These are phyloP conservation scores for Flaveria floridana DNA, from an alignment of 140 eudicot species.

Conservation along the genomic window DNA sequence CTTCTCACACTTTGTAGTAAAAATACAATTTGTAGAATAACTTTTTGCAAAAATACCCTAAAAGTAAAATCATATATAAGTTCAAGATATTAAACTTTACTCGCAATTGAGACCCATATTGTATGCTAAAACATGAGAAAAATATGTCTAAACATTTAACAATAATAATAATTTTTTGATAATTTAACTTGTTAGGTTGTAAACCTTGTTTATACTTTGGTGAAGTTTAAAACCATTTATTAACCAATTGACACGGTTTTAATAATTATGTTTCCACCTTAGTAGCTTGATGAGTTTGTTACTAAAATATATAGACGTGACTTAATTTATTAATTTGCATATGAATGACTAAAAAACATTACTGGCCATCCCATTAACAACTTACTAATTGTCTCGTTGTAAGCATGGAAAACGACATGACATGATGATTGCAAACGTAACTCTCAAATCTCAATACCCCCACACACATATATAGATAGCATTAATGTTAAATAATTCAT, in stretches of 20 bases:
- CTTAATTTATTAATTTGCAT: not conserved
- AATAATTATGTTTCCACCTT: conserved; percentile 6
- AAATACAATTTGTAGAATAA: too few relatives aligned
- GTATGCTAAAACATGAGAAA: too few relatives aligned
- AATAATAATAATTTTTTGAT: too few relatives aligned
- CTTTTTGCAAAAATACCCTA: too few relatives aligned
- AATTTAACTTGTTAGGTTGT: not conserved
- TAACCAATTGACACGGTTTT: not conserved
- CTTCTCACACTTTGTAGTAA: too few relatives aligned
- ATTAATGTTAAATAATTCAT: not conserved
- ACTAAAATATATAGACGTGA: not conserved
- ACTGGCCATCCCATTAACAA: not conserved
- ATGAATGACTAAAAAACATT: not conserved
- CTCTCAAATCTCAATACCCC: not conserved
- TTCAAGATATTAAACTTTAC: too few relatives aligned
- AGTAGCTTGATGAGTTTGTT: not conserved
- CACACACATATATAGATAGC: not conserved
- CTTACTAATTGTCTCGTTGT: not conserved
- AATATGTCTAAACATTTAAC: too few relatives aligned
- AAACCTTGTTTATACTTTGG: not conserved
- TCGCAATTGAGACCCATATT: too few relatives aligned
- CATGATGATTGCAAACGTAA: conserved; percentile 12
- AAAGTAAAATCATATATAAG: too few relatives aligned
- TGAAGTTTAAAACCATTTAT: not conserved
- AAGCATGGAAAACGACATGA: conserved; percentile 28